phyloP scores from a whole-genome alignment of 2,329 filamentous ascomycete genomes.

The Nigrospora osmanthi region DNA sequence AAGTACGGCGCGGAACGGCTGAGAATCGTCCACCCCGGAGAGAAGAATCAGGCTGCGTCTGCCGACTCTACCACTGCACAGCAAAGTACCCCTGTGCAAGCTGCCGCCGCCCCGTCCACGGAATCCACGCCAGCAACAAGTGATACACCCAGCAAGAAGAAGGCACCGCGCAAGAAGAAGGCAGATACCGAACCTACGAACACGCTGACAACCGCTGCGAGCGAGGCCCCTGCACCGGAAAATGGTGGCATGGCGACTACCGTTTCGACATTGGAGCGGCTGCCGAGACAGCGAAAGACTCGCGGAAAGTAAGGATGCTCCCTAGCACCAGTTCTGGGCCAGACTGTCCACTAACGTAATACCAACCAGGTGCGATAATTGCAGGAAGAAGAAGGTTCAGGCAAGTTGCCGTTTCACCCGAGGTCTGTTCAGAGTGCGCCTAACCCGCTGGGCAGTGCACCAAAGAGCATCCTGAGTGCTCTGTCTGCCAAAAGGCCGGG shows the following conservation, averaged over 20 bases:
- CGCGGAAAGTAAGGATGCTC: conserved; percentile 11
- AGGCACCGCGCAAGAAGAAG: conserved; percentile 17
- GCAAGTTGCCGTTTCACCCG: conserved; percentile 9
- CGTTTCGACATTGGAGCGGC: conserved; percentile 13
- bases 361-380: conserved; percentile 17
- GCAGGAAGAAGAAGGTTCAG: conserved; percentile 18
- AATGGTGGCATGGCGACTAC: conserved; percentile 18
- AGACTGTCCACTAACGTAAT: no score
- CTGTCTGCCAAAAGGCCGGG: conserved; percentile 15
- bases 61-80: conserved; percentile 14
- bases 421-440: neutral
- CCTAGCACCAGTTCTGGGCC: neutral
- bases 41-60: conserved; percentile 20
- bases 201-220: conserved; percentile 15
- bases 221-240: conserved; percentile 14
- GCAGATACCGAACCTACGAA: conserved; percentile 7
- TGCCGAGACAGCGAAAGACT: conserved; percentile 15
- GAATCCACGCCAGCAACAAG: conserved; percentile 8
- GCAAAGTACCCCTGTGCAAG: conserved; percentile 5
- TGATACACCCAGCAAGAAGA: conserved; percentile 17
- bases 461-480: conserved; percentile 25
- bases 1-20: conserved; percentile 50
- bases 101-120: conserved; percentile 5
- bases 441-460: conserved; percentile 13
- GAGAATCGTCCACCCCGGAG: conserved; percentile 46